Conservation (phyloP, 495 filamentous ascomycete species). For the Talaromyces trachyspermus region DNA sequence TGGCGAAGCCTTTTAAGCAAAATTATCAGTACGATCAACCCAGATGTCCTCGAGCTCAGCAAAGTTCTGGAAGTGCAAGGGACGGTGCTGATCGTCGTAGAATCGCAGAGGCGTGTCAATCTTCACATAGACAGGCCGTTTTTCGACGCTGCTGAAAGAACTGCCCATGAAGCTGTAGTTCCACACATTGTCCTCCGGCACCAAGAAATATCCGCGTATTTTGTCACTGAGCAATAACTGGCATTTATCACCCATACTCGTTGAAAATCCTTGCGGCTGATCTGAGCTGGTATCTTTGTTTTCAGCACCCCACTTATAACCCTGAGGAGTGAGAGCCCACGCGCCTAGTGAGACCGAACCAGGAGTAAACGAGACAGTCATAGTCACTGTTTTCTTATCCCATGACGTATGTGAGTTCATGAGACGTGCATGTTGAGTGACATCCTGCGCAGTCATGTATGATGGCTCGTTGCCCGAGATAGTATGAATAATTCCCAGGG, state of each 20-base stretch:
- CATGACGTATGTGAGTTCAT: constrained; percentile 76
- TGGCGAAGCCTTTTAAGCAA: constrained; percentile 49
- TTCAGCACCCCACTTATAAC: constrained; percentile 95
- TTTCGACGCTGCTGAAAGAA: constrained; percentile 77
- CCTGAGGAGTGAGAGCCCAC: constrained; percentile 82
- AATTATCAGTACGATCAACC: constrained; percentile 81
- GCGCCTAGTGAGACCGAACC: constrained; percentile 92
- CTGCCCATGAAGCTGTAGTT: constrained; percentile 98
- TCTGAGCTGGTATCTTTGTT: constrained; percentile 90
- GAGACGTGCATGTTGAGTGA: constrained; percentile 83
- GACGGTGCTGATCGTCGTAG: constrained; percentile 89
- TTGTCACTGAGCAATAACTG: constrained; percentile 87
- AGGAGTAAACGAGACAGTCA: constrained; percentile 98
- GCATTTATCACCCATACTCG: constrained; percentile 89
- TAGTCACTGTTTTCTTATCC: constrained; percentile 93
- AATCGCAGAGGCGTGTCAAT: constrained; percentile 84
- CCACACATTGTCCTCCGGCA: constrained; percentile 87
- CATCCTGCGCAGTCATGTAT: constrained; percentile 92
- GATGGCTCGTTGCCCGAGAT: constrained; percentile 88
- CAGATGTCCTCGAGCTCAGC: constrained; percentile 85
- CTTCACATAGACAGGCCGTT: constrained; percentile 83
- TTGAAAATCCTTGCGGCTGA: constrained; percentile 88
- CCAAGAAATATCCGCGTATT: constrained; percentile 90
- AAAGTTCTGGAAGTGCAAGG: constrained; percentile 91
- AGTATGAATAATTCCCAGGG: constrained; percentile 92